Percentiles rank a stretch among this genome's conserved stretches.
Conservation (phyloP, 495 filamentous ascomycete genomes). For the Tuber calosporum region DNA sequence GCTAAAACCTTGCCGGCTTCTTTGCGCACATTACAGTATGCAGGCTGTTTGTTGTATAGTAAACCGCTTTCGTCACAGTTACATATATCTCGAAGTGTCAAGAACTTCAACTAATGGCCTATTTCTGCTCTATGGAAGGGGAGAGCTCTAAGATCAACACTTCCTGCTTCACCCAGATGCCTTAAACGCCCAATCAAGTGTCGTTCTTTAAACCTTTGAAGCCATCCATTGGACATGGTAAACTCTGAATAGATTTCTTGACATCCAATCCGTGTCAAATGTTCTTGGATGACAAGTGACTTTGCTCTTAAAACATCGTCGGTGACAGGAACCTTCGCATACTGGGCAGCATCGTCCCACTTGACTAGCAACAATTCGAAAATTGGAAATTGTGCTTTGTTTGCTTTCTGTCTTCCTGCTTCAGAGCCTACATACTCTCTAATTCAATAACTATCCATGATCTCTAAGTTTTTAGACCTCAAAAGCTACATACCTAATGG, state of each 20-base stretch:
- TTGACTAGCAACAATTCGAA: constrained; percentile 29
- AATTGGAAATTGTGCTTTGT: constrained; percentile 26
- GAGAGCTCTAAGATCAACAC: constrained; percentile 15
- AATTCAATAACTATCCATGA: too few species aligned
- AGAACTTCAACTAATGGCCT: constrained; percentile 13
- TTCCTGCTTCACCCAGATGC: constrained; percentile 15
- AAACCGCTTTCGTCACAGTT: constrained; percentile 26
- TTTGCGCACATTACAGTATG: neutral
- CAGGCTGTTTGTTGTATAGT: constrained; percentile 23
- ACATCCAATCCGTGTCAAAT: constrained; percentile 17
- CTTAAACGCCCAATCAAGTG: constrained; percentile 29
- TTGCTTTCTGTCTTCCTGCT: constrained; percentile 29
- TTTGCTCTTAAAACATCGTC: constrained; percentile 26
- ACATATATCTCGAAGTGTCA: constrained; percentile 19
- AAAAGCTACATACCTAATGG: neutral
- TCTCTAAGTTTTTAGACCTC: too few species aligned
- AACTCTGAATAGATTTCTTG: constrained; percentile 27
- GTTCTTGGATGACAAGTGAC: constrained; percentile 24
- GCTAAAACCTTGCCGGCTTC: neutral
- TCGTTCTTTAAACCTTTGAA: constrained; percentile 27
- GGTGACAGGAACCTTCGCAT: constrained; percentile 22
- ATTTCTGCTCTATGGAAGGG: constrained; percentile 17
- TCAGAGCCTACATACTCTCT: constrained; percentile 22
- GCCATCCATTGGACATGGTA: constrained; percentile 27
- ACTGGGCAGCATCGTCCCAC: constrained; percentile 29